Base-by-base conservation (phyloP, 192 early-diverging fungal genomes). In the Coemansia sp. region DNA sequence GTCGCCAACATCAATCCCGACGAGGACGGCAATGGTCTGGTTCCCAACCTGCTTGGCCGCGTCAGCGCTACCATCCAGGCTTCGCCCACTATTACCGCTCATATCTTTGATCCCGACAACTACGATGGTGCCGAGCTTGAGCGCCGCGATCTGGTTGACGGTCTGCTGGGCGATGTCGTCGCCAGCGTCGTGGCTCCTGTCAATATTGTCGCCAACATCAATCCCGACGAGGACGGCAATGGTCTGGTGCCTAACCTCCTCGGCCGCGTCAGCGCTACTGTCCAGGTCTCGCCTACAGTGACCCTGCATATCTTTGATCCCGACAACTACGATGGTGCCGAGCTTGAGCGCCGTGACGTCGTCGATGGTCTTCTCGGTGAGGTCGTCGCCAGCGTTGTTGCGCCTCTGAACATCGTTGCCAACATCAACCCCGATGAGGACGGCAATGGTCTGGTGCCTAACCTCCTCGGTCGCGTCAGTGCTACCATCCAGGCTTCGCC, bases 121-220 rank as follows among this genome's bases (percentile, higher is more conserved):
- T 52, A 51, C 32, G 51, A 60, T 27, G 47, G 36, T 45, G 58
- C 28, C 18, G 60, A 57, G 19, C 51, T 69, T 11, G 36, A 54
- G 14, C 55, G 54, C 8, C 72, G 72, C 27, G 66, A 68, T 45
- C 51, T 69, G 9, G 55, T 75, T 1, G 62, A 64, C 9, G 59
- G 64, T 34, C 53, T 72, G 14, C 61, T 72, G 19, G 70, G 70
- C 19, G 70, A 66, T 30, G 59, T 71, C 27, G 25, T 65, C 28
- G 63, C 63, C 28, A 71, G 63, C 34, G 69, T 35, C 6, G 63
- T 65, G 18, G 69, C 69, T 6, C 69, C 69, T n/a, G 16, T 71
- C 19, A 71, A 65, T 59, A 65, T 72, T 22, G 64, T 61, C 23
- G 67, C 65, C 54, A 68, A 68, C 61, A 68, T 68, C 54, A 64